Evolutionary conservation across 2,329 filamentous ascomycete species (phyloP).

Genomic region (Fusarium dimerum): DNA sequence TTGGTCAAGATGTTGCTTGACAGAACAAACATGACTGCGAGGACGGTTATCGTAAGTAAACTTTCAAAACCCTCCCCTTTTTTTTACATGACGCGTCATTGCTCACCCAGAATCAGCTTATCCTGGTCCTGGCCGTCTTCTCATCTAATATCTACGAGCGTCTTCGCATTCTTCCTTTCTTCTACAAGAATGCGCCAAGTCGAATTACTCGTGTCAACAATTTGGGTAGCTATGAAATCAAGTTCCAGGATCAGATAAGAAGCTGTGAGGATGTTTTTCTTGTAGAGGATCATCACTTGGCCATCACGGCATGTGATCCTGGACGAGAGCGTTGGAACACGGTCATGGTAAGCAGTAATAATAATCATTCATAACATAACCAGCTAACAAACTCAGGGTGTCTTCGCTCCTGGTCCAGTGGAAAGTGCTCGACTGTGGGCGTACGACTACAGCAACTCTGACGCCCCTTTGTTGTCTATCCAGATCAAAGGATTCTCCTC

Average conservation of each 20-base stretch:
- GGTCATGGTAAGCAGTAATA: slow-evolving; percentile 37
- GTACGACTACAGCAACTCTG: slow-evolving; percentile 37
- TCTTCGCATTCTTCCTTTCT: no score
- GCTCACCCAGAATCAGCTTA: no score
- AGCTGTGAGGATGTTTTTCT: slow-evolving; percentile 43
- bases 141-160: no score
- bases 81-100: no score
- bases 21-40: no score
- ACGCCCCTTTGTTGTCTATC: slow-evolving; percentile 19
- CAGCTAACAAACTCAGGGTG: slow-evolving; percentile 21
- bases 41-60: no score
- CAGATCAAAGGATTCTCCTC: slow-evolving; percentile 19
- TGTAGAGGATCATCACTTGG: slow-evolving; percentile 36
- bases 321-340: slow-evolving; percentile 44
- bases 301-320: slow-evolving; percentile 40
- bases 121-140: no score
- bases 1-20: no score
- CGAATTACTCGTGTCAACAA: slow-evolving; percentile 14
- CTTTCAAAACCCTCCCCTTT: no score
- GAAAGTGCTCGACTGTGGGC: slow-evolving; percentile 35
- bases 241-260: slow-evolving; percentile 39
- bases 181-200: no score
- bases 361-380: not conserved
- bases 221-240: slow-evolving; percentile 31
- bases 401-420: slow-evolving; percentile 19